Evolutionary conservation across 495 filamentous ascomycete species (phyloP).

Genomic region (Penicillium paxilli): DNA sequence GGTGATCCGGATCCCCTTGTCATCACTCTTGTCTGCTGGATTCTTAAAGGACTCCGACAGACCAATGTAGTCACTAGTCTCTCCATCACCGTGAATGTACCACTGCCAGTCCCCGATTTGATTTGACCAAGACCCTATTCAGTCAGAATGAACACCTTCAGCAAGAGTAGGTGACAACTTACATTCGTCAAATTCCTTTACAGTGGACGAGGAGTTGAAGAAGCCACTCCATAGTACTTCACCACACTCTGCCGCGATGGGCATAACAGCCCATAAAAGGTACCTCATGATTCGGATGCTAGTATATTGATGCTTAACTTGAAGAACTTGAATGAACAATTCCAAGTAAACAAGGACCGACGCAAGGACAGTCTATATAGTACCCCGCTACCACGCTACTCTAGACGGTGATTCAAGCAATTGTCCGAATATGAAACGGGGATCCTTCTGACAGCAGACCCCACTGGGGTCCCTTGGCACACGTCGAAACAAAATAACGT

Average conservation of each 20-base stretch:
- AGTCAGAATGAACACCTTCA: too few species aligned
- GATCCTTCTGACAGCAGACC: not conserved
- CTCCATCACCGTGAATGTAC: conserved; percentile 65
- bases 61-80: conserved; percentile 58
- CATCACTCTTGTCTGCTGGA: conserved; percentile 60
- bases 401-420: not conserved
- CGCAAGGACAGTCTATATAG: not conserved
- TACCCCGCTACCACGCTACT: too few species aligned
- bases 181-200: conserved; percentile 23
- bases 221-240: conserved; percentile 12
- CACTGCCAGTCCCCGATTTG: conserved; percentile 70
- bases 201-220: conserved; percentile 3
- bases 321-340: too few species aligned
- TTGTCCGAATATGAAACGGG: not conserved
- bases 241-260: conserved; percentile 6
- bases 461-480: not conserved
- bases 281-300: too few species aligned
- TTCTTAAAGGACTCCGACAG: conserved; percentile 61
- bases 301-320: too few species aligned
- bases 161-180: too few species aligned
- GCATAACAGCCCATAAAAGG: conserved; percentile 2
- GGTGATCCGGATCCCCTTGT: conserved; percentile 67
- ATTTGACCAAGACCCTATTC: conserved; percentile 61
- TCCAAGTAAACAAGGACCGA: too few species aligned
- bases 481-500: not conserved